phyloP scores from a whole-genome alignment of 305 asterid species.

The Fraxinus angustifolia region DNA sequence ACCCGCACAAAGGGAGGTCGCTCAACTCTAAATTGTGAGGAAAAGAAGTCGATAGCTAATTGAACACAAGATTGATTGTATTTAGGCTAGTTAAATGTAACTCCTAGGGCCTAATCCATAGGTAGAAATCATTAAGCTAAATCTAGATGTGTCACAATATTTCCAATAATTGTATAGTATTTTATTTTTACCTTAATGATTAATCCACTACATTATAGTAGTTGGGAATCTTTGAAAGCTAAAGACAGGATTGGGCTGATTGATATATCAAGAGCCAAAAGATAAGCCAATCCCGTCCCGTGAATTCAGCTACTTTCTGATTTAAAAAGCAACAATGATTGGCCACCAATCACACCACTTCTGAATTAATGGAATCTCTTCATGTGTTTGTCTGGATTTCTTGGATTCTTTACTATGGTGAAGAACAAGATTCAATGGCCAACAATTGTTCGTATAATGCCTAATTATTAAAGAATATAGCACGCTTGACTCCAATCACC shows the following conservation, averaged over 20 bases:
- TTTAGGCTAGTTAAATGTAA: neutral
- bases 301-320: slow-evolving; percentile 32
- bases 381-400: slow-evolving; percentile 17
- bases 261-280: slow-evolving; percentile 30
- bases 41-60: neutral
- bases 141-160: neutral
- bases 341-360: slow-evolving; percentile 19
- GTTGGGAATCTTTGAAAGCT: slow-evolving; percentile 36
- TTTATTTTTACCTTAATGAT: neutral
- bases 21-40: neutral
- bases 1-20: neutral
- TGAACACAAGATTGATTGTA: neutral
- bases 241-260: slow-evolving; percentile 26
- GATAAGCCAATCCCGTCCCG: slow-evolving; percentile 37
- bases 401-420: slow-evolving; percentile 19
- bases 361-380: slow-evolving; percentile 13
- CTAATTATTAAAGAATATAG: neutral
- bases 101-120: neutral
- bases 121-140: neutral
- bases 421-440: slow-evolving; percentile 1
- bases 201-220: slow-evolving; percentile 14
- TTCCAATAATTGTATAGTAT: neutral
- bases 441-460: neutral
- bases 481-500: neutral
- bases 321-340: slow-evolving; percentile 6